Evolutionary conservation across 345 rosid genomes (phyloP), one percentile per base, ranked within the genome.

Genomic region (Dipteronia sinensis): DNA sequence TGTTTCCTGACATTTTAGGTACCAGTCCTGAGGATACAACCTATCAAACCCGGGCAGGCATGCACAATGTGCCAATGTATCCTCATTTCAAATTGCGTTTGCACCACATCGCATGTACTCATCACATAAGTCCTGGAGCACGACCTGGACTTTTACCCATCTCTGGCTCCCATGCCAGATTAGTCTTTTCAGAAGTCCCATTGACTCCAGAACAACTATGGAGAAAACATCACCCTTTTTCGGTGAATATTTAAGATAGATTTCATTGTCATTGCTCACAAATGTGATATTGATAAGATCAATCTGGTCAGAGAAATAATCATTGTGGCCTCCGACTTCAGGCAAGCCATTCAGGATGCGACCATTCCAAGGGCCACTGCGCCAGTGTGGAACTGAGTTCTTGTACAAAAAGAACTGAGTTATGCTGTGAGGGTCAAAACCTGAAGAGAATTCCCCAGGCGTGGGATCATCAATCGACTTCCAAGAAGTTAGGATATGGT

Each of bases 381-480:
- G 53, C 72, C 81, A 81, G 12, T n/a, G 17, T 20, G 8, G 58
- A 31, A 4, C 22, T 3, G 16, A 17, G 11, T 67, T 76, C 22
- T 71, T 27, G 56, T 65, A 51, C 10, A 71, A 12, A 27, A 59
- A 22, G 4, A 31, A 31, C 38, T 73, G 78, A 1, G 81, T 17
- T 4, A 74, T 47, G 2, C 80, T 80, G 0, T 16, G 19, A 0
- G 74, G 23, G 27, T 82, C 65, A 1, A 85, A 11, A 74, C 49
- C 5, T 23, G 0, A 0, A 4, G 76, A 74, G 75, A 4, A 80
- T 20, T 73, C 51, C 6, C 86, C 84, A 0, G 65, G 55, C 0
- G 62, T 31, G 0, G 84, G 88, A 7, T 83, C 84, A 29, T 69
- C 78, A 1, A 7, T 63, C 11, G 82, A 80, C 56, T 34, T 85